A percentile compares a stretch with the other conserved stretches of the same genome.
These are phyloP conservation scores for Fusarium ambrosium DNA, from an alignment of 2,329 filamentous ascomycete genomes.

Conservation along the genomic window DNA sequence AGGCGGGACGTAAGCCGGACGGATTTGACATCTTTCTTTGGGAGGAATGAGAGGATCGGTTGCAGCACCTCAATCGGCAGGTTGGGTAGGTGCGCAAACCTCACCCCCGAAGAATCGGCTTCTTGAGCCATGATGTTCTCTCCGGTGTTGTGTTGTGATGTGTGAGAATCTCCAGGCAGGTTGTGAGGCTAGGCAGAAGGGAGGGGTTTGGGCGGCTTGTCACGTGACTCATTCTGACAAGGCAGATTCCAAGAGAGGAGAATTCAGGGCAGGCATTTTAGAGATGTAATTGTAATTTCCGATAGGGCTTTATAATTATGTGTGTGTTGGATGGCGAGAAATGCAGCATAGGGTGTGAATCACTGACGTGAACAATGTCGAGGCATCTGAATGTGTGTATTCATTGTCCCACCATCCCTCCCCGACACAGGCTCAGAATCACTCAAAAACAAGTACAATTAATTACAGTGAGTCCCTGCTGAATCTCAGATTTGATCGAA, in stretches of 20 bases:
- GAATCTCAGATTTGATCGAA: neutral
- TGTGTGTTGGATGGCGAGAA: neutral
- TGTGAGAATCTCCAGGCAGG: neutral
- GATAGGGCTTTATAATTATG: neutral
- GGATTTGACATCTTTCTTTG: conserved; percentile 10
- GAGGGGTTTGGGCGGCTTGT: neutral
- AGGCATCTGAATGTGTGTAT: neutral
- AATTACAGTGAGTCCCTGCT: neutral
- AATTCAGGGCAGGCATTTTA: neutral
- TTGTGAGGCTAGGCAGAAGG: neutral
- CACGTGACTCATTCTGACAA: neutral
- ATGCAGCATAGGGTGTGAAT: neutral
- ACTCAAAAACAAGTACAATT: neutral
- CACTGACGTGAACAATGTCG: neutral
- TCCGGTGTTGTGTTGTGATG: neutral
- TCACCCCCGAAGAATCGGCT: neutral
- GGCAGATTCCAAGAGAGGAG: neutral
- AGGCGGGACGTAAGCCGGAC: conserved; percentile 4
- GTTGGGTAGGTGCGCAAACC: neutral
- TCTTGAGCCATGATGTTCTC: neutral
- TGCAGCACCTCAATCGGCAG: conserved; percentile 3
- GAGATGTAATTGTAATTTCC: neutral
- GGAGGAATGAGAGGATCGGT: neutral
- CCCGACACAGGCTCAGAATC: neutral
- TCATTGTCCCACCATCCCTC: neutral